phyloP scores from a whole-genome alignment of 805 yeast genomes.

The Ogataea nakhonphanomensis region DNA sequence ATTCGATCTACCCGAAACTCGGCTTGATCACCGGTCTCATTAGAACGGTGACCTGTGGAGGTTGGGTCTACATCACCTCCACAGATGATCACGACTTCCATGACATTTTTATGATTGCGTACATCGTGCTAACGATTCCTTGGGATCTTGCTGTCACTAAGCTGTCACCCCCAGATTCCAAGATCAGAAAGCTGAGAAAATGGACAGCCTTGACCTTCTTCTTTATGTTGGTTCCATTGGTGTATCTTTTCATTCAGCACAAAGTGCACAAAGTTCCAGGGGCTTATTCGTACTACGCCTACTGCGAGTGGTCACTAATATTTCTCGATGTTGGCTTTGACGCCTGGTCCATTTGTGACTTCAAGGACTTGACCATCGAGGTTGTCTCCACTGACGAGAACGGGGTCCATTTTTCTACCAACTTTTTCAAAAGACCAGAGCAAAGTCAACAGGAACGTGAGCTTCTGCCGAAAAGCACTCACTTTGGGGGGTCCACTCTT shows the following conservation, averaged over 20 bases:
- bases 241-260: conserved; percentile 89
- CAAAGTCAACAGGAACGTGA: conserved; percentile 1
- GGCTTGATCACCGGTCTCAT: conserved; percentile 63
- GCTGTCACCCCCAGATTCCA: conserved; percentile 44
- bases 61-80: conserved; percentile 97
- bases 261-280: conserved; percentile 84
- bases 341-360: conserved; percentile 71
- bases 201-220: conserved; percentile 62
- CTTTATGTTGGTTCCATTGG: conserved; percentile 69
- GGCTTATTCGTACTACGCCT: conserved; percentile 94
- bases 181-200: conserved; percentile 48
- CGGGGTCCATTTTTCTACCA: conserved; percentile 26
- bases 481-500: conserved; percentile 26
- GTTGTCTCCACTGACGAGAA: conserved; percentile 27
- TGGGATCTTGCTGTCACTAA: conserved; percentile 71
- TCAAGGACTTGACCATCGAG: conserved; percentile 54
- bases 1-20: conserved; percentile 37
- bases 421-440: conserved; percentile 14
- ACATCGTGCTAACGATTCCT: conserved; percentile 85
- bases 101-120: conserved; percentile 91
- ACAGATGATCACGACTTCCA: conserved; percentile 97
- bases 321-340: conserved; percentile 83
- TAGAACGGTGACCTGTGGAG: conserved; percentile 96
- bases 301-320: conserved; percentile 90
- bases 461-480: conserved; percentile 21